Evolutionary conservation across 2,329 filamentous ascomycete genomes (phyloP), one percentile per base, ranked within the genome.

Genomic region (Verticillium longisporum): DNA sequence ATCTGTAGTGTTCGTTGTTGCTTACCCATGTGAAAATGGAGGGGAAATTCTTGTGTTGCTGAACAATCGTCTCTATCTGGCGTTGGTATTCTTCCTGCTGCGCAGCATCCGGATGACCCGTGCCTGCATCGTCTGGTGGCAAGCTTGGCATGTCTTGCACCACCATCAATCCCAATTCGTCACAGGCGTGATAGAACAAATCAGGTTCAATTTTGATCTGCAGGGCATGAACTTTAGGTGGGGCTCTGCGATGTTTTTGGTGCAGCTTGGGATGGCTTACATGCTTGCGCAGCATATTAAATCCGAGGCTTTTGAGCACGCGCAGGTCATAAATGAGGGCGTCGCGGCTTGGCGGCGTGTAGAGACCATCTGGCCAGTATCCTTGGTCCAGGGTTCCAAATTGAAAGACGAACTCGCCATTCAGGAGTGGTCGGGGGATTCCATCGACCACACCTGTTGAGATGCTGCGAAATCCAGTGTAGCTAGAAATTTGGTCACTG

Each of bases 141-240:
- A 89, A 72, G 2, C 86, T 81, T 0, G 88, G 88, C 88, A 91
- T 91, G 63, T 91, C 88, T 68, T 90, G 88, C 56, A 90, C 85
- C 6, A 91, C 79, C 32, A 90, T 70, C 15, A 90, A 70, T 1
- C 88, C 88, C 1, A 90, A 71, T 62, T 85, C 78, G 57, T 91
- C 88, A 61, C 85, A 88, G 4, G 88, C 86, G 18, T 82, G 80
- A 69, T 90, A 90, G 70, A 87, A 91, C 6, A 90, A 71, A 13
- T 86, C 85, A 0, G 84, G 79, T 66, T 89, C 87, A 6, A 89
- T 78, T 72, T 90, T 90, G 75, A 89, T 87, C 83, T 76, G 15
- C 1, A 21, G 1, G 10, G 6, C 18, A 21, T 45, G 15, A n/a
- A 26, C 4, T 4, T 21, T 6, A 45, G 36, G 36, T 7, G 36